Evolutionary conservation across 2,329 filamentous ascomycete genomes (phyloP).

Genomic region (Aspergillus spinulosporus): DNA sequence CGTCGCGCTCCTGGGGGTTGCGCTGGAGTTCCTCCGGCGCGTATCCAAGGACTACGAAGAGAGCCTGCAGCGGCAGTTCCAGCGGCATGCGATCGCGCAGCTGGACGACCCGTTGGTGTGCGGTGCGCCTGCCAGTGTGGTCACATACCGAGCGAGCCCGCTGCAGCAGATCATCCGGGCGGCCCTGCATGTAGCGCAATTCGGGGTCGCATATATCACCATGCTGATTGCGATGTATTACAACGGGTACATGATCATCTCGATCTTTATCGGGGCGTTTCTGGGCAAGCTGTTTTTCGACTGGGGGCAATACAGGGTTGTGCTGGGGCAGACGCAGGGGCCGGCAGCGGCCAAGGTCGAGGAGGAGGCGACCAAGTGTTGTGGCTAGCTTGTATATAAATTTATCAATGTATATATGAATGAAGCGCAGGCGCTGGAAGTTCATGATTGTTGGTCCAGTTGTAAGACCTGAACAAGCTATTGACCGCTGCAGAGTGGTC

Average conservation of each 20-base stretch:
- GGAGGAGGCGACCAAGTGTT: conserved; percentile 14
- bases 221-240: conserved; percentile 21
- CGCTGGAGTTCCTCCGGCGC: conserved; percentile 17
- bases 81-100: conserved; percentile 14
- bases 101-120: conserved; percentile 9
- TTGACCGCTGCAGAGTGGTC: too few relatives aligned
- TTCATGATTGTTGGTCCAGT: too few relatives aligned
- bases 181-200: conserved; percentile 13
- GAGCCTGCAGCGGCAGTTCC: conserved; percentile 15
- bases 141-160: conserved; percentile 17
- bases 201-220: conserved; percentile 17
- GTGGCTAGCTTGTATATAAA: background rate
- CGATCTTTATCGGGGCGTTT: conserved; percentile 17
- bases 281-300: conserved; percentile 19
- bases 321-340: conserved; percentile 13
- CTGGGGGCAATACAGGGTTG: conserved; percentile 17
- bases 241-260: conserved; percentile 21
- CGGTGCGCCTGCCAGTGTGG: conserved; percentile 4
- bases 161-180: conserved; percentile 18
- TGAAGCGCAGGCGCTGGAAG: too few relatives aligned
- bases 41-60: conserved; percentile 19
- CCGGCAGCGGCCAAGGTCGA: conserved; percentile 2
- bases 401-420: background rate
- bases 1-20: conserved; percentile 16
- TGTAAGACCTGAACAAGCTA: too few relatives aligned